Conservation (phyloP, 306 rosid genomes). For the Begonia masoniana region DNA sequence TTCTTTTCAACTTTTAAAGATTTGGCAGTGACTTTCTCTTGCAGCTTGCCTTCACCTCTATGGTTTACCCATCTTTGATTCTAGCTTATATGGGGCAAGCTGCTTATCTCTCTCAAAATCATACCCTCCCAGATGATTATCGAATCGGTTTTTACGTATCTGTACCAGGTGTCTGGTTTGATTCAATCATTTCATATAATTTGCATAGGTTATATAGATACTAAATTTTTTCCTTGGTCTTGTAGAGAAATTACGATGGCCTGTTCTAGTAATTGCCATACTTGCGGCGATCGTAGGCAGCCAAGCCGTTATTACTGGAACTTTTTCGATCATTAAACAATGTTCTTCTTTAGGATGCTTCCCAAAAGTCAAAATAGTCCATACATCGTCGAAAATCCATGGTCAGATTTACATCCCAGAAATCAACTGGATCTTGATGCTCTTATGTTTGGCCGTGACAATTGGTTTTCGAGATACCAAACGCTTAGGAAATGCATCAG, state of each 20-base stretch:
- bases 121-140: slow-evolving; percentile 8
- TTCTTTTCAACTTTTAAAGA: too few species aligned
- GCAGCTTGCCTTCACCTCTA: slow-evolving; percentile 91
- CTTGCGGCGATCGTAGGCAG: slow-evolving; percentile 96
- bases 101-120: slow-evolving; percentile 72
- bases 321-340: slow-evolving; percentile 90
- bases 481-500: slow-evolving; percentile 87
- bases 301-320: slow-evolving; percentile 93
- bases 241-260: slow-evolving; percentile 75
- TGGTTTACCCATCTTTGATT: slow-evolving; percentile 84
- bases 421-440: slow-evolving; percentile 88
- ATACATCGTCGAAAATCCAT: slow-evolving; percentile 83
- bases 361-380: slow-evolving; percentile 85
- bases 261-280: slow-evolving; percentile 79
- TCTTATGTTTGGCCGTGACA: slow-evolving; percentile 73
- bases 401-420: slow-evolving; percentile 96
- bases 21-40: slow-evolving; percentile 10
- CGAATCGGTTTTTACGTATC: slow-evolving; percentile 76
- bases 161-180: slow-evolving; percentile 62
- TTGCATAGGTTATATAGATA: not conserved
- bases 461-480: slow-evolving; percentile 78
- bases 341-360: slow-evolving; percentile 84
- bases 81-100: slow-evolving; percentile 99
- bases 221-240: not conserved
- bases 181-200: not conserved